Percentiles rank a stretch among this genome's conserved stretches.
Conservation (phyloP, 768 basidiomycete species). For the Lactarius sp. region DNA sequence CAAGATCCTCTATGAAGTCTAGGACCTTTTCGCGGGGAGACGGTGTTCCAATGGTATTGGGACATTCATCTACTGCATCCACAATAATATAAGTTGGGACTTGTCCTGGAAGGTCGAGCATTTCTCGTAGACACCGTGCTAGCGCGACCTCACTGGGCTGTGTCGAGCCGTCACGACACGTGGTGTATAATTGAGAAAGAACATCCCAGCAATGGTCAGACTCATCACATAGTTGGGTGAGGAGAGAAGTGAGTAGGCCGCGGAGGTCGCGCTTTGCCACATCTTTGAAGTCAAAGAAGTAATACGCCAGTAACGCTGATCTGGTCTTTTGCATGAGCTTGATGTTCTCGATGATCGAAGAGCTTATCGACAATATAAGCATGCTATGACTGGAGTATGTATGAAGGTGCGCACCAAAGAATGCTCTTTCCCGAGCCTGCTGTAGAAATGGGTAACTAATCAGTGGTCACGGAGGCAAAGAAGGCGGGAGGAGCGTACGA, state of each 20-base stretch:
- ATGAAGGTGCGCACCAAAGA: not conserved
- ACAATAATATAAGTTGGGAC: too few species aligned
- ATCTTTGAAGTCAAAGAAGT: not conserved
- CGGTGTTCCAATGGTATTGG: too few species aligned
- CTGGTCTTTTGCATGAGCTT: not conserved
- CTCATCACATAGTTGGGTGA: too few species aligned
- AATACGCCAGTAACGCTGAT: not conserved
- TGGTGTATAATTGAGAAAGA: too few species aligned
- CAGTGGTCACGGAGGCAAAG: not conserved
- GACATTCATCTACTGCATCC: too few species aligned
- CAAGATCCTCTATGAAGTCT: not conserved
- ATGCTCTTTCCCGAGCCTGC: constrained; percentile 9
- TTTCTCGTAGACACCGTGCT: too few species aligned
- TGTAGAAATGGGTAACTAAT: not conserved
- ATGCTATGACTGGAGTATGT: not conserved
- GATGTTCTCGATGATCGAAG: not conserved
- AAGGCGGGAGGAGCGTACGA: not conserved
- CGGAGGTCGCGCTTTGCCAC: not conserved
- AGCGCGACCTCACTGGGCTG: too few species aligned
- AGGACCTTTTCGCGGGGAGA: too few species aligned
- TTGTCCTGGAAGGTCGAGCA: too few species aligned
- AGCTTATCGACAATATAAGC: not conserved
- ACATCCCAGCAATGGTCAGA: too few species aligned
- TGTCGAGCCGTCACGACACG: too few species aligned
- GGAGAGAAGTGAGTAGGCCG: not conserved